Evolutionary conservation across 2,329 filamentous ascomycete species (phyloP), one percentile per base, ranked within the genome.

Genomic region (Beauveria medogensis): DNA sequence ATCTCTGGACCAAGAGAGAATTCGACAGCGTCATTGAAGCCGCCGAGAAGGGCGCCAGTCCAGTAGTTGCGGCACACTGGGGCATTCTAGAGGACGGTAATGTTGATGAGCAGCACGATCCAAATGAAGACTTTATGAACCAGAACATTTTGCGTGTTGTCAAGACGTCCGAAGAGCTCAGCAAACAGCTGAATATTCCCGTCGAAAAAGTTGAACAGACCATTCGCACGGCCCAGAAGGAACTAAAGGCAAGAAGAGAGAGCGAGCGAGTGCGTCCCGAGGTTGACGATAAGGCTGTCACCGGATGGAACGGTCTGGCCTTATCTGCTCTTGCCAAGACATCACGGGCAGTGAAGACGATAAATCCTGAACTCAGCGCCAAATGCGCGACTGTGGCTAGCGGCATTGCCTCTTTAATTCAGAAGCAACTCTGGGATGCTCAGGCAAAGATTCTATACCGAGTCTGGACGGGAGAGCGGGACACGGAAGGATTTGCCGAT

Each of bases 71-170:
- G 1, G 85, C 85, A 5, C 91, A 96, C 73, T 97, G 91, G 85
- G 89, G 90, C 63, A 88, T 97, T 16, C 82, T 84, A 37, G 82
- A 90, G 46, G 86, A 95, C 66, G 94, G 94, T 50, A 97, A 99
- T 68, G 88, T 99, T 1, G 83, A 87, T 40, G 85, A 87, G 3
- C 84, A 88, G 60, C 86, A 93, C 67, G 94, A 99, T 69, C 88
- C 90, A 0, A 90, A 96, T 68, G 93, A 97, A 70, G 93, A 97
- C 69, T 93, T 97, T 63, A 88, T 96, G 69, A 92, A 93, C 68
- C 91, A 96, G 71, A 99, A 97, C 69, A 92, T 96, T 5, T 75
- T 97, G 2, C 85, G 86, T 43, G 81, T 96, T 28, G 83, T 83
- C 41, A 85, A 82, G 63, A 89, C 87, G 0, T 80, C 86, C 0